A percentile compares a stretch with the other conserved stretches of the same genome.
Evolutionary conservation across 2,329 filamentous ascomycete genomes (phyloP).

Genomic region (Colletotrichum falcatum): DNA sequence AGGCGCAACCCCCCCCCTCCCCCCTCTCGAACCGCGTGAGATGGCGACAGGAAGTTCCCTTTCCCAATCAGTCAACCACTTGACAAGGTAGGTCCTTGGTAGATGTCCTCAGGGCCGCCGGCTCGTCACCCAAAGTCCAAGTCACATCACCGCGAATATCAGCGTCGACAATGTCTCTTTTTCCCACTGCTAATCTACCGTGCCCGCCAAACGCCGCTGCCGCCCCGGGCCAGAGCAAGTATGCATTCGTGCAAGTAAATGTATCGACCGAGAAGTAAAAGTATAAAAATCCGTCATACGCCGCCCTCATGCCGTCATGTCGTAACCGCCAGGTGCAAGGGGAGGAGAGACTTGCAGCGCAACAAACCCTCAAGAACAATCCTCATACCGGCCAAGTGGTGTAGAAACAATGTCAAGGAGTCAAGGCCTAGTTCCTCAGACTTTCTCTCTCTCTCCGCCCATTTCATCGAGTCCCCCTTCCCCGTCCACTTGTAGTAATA

Average conservation of each 20-base stretch:
- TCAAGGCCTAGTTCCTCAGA: background rate
- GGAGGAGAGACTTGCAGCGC: background rate
- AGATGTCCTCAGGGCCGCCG: no score
- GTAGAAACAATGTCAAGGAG: background rate
- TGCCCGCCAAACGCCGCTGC: slow-evolving; percentile 17
- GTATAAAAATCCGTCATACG: slow-evolving; percentile 15
- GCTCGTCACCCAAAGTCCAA: background rate
- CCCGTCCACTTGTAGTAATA: background rate
- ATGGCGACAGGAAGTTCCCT: no score
- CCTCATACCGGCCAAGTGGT: background rate
- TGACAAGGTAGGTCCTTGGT: background rate
- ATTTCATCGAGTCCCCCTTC: background rate
- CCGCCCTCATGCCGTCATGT: slow-evolving; percentile 37
- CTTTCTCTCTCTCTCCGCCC: background rate
- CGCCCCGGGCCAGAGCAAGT: background rate
- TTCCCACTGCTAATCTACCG: slow-evolving; percentile 13
- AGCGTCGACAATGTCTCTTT: background rate
- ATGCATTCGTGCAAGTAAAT: slow-evolving; percentile 10
- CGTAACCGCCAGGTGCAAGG: background rate
- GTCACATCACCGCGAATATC: background rate
- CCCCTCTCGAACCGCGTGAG: no score
- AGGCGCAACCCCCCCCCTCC: no score
- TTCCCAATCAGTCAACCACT: no score
- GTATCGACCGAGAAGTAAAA: background rate
- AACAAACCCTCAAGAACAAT: background rate